These are phyloP conservation scores for Colletotrichum noveboracense DNA, from an alignment of 2,329 filamentous ascomycete genomes.

Conservation along the genomic window DNA sequence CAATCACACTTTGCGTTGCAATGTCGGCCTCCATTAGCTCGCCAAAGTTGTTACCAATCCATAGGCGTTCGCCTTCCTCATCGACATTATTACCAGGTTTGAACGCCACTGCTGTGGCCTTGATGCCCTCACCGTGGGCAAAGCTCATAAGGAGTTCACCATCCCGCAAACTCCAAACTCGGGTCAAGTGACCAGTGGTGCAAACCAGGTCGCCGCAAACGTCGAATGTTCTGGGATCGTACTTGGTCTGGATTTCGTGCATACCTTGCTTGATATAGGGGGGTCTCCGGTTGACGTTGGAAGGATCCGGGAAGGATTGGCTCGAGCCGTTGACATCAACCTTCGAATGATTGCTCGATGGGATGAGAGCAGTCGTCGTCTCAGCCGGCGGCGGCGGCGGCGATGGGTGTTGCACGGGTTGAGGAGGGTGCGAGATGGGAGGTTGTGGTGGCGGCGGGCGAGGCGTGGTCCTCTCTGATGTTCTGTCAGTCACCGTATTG, in stretches of 20 bases:
- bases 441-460: conserved; percentile 11
- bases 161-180: conserved; percentile 85
- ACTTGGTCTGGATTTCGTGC: conserved; percentile 81
- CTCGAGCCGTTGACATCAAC: conserved; percentile 46
- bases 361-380: conserved; percentile 36
- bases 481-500: conserved; percentile 47
- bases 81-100: conserved; percentile 80
- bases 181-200: conserved; percentile 84
- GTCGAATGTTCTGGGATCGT: conserved; percentile 86
- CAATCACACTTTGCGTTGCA: conserved; percentile 70
- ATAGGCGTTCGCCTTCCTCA: conserved; percentile 81
- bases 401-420: conserved; percentile 3
- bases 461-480: conserved; percentile 43
- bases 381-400: conserved; percentile 39
- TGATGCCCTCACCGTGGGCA: conserved; percentile 83
- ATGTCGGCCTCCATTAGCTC: conserved; percentile 92
- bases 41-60: conserved; percentile 88
- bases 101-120: conserved; percentile 82
- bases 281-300: conserved; percentile 82
- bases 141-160: conserved; percentile 84
- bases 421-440: neutral
- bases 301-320: conserved; percentile 75
- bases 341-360: conserved; percentile 39
- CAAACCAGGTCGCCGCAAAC: conserved; percentile 88
- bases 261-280: conserved; percentile 75